These are phyloP conservation scores for Penicillium tannophilum DNA, from an alignment of 495 filamentous ascomycete genomes.

Conservation along the genomic window DNA sequence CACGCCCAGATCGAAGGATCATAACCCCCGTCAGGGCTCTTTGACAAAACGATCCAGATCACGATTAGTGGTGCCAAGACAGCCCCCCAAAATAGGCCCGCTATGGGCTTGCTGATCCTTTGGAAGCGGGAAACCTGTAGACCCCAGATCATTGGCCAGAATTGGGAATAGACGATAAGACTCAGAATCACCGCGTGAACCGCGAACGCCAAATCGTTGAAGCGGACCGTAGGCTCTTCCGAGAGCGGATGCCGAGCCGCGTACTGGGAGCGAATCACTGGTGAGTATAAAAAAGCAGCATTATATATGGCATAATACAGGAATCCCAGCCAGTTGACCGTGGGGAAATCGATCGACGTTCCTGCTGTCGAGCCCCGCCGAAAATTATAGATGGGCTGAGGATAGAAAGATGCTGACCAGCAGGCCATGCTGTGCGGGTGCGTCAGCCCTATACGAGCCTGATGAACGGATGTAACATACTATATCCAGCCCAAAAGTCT, in stretches of 20 bases:
- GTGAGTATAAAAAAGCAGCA: constrained; percentile 71
- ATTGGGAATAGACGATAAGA: constrained; percentile 69
- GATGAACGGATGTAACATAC: constrained; percentile 30
- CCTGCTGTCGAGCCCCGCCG: constrained; percentile 74
- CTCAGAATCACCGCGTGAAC: constrained; percentile 73
- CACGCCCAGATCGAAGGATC: constrained; percentile 64
- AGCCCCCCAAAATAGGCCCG: constrained; percentile 67
- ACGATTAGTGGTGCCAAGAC: constrained; percentile 58
- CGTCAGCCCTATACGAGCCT: constrained; percentile 6
- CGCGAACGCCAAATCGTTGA: constrained; percentile 90
- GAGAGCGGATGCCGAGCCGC: constrained; percentile 72
- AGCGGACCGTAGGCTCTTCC: constrained; percentile 76
- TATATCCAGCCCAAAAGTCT: constrained; percentile 50
- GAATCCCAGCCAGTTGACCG: constrained; percentile 84
- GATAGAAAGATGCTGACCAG: constrained; percentile 92
- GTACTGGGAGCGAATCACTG: constrained; percentile 78
- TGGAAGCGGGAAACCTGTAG: constrained; percentile 60
- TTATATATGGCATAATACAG: constrained; percentile 76
- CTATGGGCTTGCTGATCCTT: constrained; percentile 63
- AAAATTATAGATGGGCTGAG: constrained; percentile 79
- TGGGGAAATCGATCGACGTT: constrained; percentile 82
- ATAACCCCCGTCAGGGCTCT: constrained; percentile 54
- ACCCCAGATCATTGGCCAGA: constrained; percentile 71
- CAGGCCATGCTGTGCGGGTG: constrained; percentile 52
- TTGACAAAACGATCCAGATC: constrained; percentile 53